phyloP scores from a whole-genome alignment of 2,329 filamentous ascomycete species.

The Penicillium sp. region DNA sequence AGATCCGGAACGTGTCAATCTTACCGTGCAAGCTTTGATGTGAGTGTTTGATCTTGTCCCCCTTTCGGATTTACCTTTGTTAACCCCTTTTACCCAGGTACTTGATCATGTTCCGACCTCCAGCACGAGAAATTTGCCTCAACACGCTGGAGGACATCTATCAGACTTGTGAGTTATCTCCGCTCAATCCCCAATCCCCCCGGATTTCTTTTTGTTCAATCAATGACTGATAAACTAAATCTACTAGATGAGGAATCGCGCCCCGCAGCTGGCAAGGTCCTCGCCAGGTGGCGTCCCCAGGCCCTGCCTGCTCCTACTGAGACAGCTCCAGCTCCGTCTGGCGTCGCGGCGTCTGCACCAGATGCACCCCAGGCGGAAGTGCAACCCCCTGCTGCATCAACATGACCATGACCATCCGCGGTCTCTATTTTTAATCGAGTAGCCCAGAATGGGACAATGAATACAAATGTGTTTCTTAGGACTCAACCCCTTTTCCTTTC shows the following conservation, averaged over 20 bases:
- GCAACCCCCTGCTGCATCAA: constrained; percentile 10
- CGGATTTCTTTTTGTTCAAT: neutral
- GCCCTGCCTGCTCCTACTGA: constrained; percentile 21
- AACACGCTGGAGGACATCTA: constrained; percentile 64
- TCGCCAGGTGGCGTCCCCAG: constrained; percentile 60
- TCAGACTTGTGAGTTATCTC: constrained; percentile 51
- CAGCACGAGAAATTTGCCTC: constrained; percentile 59
- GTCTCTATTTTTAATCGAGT: neutral
- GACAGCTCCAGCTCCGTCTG: constrained; percentile 15
- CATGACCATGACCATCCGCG: constrained; percentile 5
- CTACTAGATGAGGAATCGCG: constrained; percentile 50
- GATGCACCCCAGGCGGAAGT: constrained; percentile 16
- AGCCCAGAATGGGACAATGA: neutral
- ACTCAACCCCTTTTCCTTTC: neutral
- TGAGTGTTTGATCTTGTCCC: constrained; percentile 39
- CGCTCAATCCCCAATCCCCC: neutral
- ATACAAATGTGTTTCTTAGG: neutral
- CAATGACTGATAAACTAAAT: neutral
- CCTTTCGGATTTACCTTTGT: neutral
- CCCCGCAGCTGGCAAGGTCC: constrained; percentile 56
- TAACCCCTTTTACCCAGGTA: constrained; percentile 45
- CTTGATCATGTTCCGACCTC: constrained; percentile 62
- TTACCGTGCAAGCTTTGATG: constrained; percentile 62
- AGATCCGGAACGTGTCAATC: constrained; percentile 65
- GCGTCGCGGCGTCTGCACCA: constrained; percentile 11